Evolutionary conservation across 2,329 filamentous ascomycete species (phyloP).

Genomic region (Anisogramma anomala): DNA sequence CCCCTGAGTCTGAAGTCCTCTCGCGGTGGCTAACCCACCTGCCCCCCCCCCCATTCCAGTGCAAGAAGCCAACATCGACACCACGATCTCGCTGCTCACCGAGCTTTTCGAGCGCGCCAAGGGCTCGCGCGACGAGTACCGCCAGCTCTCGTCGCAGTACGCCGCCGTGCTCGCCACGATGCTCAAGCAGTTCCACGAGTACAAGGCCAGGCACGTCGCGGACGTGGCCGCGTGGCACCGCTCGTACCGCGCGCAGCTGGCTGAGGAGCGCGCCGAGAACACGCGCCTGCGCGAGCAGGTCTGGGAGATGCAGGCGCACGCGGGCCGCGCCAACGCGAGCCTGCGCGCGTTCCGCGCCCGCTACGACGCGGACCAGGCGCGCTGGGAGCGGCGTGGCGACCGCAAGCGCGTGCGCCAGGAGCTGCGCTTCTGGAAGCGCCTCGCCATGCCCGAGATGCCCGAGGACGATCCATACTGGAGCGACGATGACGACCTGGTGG

Average conservation of each 20-base stretch:
- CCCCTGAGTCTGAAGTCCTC: background rate
- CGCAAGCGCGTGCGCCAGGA: slow-evolving; percentile 44
- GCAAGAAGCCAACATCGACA: slow-evolving; percentile 49
- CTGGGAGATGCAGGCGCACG: slow-evolving; percentile 54
- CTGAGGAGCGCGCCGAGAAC: slow-evolving; percentile 54
- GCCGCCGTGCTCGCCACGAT: slow-evolving; percentile 45
- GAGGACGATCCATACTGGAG: slow-evolving; percentile 53
- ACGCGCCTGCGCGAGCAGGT: slow-evolving; percentile 51
- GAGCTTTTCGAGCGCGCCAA: slow-evolving; percentile 52
- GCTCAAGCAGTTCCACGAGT: slow-evolving; percentile 53
- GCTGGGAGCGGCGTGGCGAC: slow-evolving; percentile 42
- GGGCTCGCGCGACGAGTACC: slow-evolving; percentile 49
- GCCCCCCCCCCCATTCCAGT: slow-evolving; percentile 30
- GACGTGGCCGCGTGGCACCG: slow-evolving; percentile 55
- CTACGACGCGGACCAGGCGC: slow-evolving; percentile 43
- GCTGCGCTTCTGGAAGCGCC: slow-evolving; percentile 53
- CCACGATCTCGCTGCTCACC: slow-evolving; percentile 47
- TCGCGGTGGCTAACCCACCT: background rate
- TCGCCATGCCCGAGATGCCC: slow-evolving; percentile 49
- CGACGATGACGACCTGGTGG: slow-evolving; percentile 53
- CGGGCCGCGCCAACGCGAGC: slow-evolving; percentile 44
- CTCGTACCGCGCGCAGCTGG: slow-evolving; percentile 53
- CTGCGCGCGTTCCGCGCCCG: slow-evolving; percentile 45
- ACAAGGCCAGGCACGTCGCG: slow-evolving; percentile 50
- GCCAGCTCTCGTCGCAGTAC: slow-evolving; percentile 45